phyloP scores from a whole-genome alignment of 1,284 basidiomycete genomes.

The Malassezia japonica region DNA sequence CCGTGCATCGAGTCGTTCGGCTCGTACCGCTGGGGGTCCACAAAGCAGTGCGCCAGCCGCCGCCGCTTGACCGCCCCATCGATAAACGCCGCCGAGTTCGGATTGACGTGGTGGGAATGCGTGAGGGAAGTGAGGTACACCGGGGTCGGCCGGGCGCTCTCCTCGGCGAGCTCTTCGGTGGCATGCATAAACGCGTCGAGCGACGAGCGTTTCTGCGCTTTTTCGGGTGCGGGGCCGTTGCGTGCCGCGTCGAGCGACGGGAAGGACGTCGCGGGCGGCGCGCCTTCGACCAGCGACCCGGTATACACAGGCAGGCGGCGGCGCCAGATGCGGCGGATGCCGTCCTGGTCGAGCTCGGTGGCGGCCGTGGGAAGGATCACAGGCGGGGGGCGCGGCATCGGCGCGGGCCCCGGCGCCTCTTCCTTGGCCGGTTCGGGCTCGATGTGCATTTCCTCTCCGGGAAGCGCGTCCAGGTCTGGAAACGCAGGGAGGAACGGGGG shows the following conservation, averaged over 20 bases:
- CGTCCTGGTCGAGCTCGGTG: conserved; percentile 6
- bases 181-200: conserved; percentile 34
- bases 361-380: neutral
- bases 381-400: neutral
- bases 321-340: conserved; percentile 12
- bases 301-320: conserved; percentile 1
- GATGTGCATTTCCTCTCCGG: neutral
- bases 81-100: conserved; percentile 1
- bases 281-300: conserved; percentile 2
- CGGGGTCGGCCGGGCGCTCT: conserved; percentile 20
- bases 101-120: conserved; percentile 19
- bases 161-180: conserved; percentile 26
- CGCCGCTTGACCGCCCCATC: conserved; percentile 29
- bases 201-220: conserved; percentile 20
- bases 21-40: conserved; percentile 31
- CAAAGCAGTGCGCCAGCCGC: conserved; percentile 29
- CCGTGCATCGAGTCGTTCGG: conserved; percentile 40
- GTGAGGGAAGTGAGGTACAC: conserved; percentile 31
- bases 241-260: conserved; percentile 1
- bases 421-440: neutral
- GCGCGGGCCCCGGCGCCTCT: neutral
- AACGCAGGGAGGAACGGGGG: conserved; percentile 8
- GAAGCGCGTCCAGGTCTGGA: neutral
- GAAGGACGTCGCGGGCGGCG: neutral
- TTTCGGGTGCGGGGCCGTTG: neutral